phyloP scores from a whole-genome alignment of 805 yeast species.

The Phaffomyces antillensis region DNA sequence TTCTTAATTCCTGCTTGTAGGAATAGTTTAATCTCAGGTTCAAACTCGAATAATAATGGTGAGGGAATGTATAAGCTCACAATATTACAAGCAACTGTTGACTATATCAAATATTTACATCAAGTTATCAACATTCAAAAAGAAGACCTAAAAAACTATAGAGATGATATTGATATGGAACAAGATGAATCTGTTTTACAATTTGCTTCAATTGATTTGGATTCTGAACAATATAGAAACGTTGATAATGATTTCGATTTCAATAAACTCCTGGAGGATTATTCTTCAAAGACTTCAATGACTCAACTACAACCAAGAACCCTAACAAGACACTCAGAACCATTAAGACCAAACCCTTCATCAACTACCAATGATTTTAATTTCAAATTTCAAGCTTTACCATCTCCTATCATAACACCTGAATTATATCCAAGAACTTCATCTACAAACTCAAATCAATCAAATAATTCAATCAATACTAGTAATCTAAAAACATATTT shows the following conservation, averaged over 20 bases:
- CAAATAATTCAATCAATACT: not conserved
- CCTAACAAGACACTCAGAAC: slow-evolving; percentile 4
- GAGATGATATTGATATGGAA: slow-evolving; percentile 8
- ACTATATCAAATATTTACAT: slow-evolving; percentile 67
- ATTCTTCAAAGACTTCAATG: not conserved
- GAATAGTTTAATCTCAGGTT: slow-evolving; percentile 19
- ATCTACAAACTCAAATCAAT: slow-evolving; percentile 1
- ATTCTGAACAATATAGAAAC: slow-evolving; percentile 53
- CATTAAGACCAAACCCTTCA: not conserved
- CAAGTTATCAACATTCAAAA: slow-evolving; percentile 46
- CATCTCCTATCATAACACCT: slow-evolving; percentile 23
- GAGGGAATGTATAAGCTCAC: slow-evolving; percentile 78
- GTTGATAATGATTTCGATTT: slow-evolving; percentile 52
- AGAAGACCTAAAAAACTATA: slow-evolving; percentile 29
- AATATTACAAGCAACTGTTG: slow-evolving; percentile 75
- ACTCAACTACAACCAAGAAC: not conserved
- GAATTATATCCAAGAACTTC: slow-evolving; percentile 13
- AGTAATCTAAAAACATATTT: slow-evolving; percentile 12
- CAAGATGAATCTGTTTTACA: slow-evolving; percentile 31
- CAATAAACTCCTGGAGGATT: slow-evolving; percentile 19
- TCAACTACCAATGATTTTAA: not conserved
- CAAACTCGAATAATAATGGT: slow-evolving; percentile 14
- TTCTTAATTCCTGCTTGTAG: slow-evolving; percentile 76
- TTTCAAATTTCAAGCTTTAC: slow-evolving; percentile 13
- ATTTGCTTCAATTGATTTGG: slow-evolving; percentile 49